Evolutionary conservation across 192 early-diverging fungal species (phyloP).

Genomic region (Backusella tarrabulga): DNA sequence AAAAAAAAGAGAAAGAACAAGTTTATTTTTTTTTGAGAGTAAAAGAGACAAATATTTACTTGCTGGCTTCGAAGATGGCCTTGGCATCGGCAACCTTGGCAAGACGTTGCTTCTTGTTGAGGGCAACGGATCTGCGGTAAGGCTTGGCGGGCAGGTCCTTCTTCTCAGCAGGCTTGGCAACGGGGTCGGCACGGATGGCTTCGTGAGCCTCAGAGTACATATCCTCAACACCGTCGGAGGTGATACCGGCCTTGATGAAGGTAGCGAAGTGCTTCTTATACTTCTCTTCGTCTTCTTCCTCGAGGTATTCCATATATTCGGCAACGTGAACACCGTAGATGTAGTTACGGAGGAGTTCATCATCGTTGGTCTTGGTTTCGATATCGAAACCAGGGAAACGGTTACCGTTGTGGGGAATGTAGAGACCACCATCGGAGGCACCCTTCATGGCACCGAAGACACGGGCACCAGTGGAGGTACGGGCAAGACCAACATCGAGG

Average conservation of each 20-base stretch:
- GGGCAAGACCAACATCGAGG: too few relatives aligned
- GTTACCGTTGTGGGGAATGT: too few relatives aligned
- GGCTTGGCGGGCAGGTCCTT: constrained; percentile 63
- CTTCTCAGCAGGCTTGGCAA: constrained; percentile 65
- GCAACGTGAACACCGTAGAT: constrained; percentile 98
- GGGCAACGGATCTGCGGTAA: constrained; percentile 51
- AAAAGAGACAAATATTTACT: background rate
- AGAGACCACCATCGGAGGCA: too few relatives aligned
- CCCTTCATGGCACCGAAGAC: too few relatives aligned
- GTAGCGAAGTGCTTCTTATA: constrained; percentile 94
- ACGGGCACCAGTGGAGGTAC: too few relatives aligned
- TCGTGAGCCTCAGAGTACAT: constrained; percentile 91
- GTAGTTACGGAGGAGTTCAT: constrained; percentile 91
- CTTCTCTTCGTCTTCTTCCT: constrained; percentile 98
- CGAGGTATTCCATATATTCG: constrained; percentile 96
- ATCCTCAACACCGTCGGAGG: constrained; percentile 90
- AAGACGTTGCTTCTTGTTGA: constrained; percentile 90
- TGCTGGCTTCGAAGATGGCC: constrained; percentile 26
- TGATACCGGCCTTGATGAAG: constrained; percentile 86
- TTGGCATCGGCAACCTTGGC: constrained; percentile 90
- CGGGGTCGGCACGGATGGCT: constrained; percentile 89
- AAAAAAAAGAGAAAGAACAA: background rate
- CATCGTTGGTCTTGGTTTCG: constrained; percentile 83
- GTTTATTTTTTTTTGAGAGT: constrained; percentile 4
- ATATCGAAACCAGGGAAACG: too few relatives aligned